Conservation (phyloP, 805 yeast species). For the Myxozyma vanderwaltii region DNA sequence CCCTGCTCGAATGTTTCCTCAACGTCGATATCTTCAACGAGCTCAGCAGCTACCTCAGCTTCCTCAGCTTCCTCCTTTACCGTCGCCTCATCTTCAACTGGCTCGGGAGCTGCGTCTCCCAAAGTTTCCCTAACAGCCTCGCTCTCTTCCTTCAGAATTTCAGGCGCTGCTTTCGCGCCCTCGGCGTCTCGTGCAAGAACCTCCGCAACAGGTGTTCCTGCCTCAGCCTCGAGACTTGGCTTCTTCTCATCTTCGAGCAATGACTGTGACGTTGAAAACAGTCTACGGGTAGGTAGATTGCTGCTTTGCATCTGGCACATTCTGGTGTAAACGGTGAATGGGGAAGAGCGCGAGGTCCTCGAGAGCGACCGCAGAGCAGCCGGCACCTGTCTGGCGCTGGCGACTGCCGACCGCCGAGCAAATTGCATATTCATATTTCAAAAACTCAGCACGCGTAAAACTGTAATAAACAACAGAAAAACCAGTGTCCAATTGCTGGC, state of each 20-base stretch:
- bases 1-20: slow-evolving; percentile 1
- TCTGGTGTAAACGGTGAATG: not conserved
- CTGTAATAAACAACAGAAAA: not conserved
- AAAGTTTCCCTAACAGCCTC: slow-evolving; percentile 9
- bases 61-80: not conserved
- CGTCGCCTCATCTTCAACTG: not conserved
- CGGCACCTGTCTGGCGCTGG: slow-evolving; percentile 12
- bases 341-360: not conserved
- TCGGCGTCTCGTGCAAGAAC: slow-evolving; percentile 30
- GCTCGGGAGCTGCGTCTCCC: slow-evolving; percentile 1
- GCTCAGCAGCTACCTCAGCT: not conserved
- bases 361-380: not conserved
- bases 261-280: not conserved
- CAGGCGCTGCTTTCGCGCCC: slow-evolving; percentile 27
- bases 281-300: not conserved
- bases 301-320: not conserved
- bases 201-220: slow-evolving; percentile 34
- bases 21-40: slow-evolving; percentile 4
- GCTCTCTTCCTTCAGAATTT: slow-evolving; percentile 25
- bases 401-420: slow-evolving; percentile 5
- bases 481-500: not conserved
- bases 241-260: not conserved
- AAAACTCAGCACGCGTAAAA: not conserved
- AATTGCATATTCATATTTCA: slow-evolving; percentile 1
- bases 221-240: slow-evolving; percentile 29